These are phyloP conservation scores for Phytophthora rubi DNA, from an alignment of 352 stramenopile species.

Conservation along the genomic window DNA sequence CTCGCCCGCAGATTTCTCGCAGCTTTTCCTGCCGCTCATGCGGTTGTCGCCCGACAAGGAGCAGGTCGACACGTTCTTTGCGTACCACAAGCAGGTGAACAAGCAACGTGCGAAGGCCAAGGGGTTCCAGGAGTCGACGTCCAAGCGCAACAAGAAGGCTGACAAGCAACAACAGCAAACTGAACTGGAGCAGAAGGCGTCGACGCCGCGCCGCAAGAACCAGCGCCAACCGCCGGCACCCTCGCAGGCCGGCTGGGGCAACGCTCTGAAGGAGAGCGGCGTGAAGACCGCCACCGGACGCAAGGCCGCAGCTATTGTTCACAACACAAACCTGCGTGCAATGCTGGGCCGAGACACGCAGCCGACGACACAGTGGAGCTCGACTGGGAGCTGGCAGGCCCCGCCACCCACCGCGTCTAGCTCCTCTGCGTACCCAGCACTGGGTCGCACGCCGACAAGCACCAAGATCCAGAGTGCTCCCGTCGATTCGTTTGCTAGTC, in stretches of 20 bases:
- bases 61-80: slow-evolving; percentile 70
- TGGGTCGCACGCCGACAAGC: slow-evolving; percentile 42
- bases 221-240: slow-evolving; percentile 44
- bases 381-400: slow-evolving; percentile 59
- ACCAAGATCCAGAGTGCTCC: slow-evolving; percentile 75
- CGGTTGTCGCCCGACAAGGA: slow-evolving; percentile 67
- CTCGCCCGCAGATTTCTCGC: slow-evolving; percentile 61
- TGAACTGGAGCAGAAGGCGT: slow-evolving; percentile 30
- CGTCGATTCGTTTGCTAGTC: slow-evolving; percentile 53
- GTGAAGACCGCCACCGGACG: slow-evolving; percentile 31
- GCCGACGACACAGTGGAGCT: slow-evolving; percentile 57
- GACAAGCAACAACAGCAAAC: slow-evolving; percentile 28
- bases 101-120: slow-evolving; percentile 45
- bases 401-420: slow-evolving; percentile 25
- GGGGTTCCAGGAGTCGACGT: slow-evolving; percentile 50
- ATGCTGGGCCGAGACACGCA: slow-evolving; percentile 49
- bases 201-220: slow-evolving; percentile 17
- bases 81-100: slow-evolving; percentile 60
- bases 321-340: slow-evolving; percentile 62
- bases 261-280: slow-evolving; percentile 75
- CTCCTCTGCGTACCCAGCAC: slow-evolving; percentile 26
- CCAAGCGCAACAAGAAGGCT: slow-evolving; percentile 55
- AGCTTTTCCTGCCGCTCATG: slow-evolving; percentile 85
- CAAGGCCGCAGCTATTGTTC: slow-evolving; percentile 53
- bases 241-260: slow-evolving; percentile 69